Evolutionary conservation across 192 early-diverging fungal species (phyloP), one percentile per base, ranked within the genome.

Genomic region (Coemansia pectinata): DNA sequence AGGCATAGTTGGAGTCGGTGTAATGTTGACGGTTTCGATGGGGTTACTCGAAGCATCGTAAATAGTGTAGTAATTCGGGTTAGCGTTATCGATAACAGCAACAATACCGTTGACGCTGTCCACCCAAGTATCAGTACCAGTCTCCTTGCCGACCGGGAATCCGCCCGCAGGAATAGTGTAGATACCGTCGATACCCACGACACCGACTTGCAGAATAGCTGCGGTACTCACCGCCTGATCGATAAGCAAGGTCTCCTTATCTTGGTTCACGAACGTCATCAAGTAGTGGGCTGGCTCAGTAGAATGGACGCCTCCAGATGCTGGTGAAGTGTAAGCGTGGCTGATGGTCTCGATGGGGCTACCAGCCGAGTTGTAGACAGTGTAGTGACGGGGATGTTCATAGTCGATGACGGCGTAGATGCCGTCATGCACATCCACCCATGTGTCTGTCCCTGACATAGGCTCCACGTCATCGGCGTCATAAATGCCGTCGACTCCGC

Each of bases 401-500:
- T 75, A 68, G 52, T 80, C 78, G 27, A 80, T 72, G n/a, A 80
- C 66, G 0, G 67, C 78, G 9, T 80, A 40, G 36, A 70, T 29
- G 3, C 78, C 73, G 31, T 80, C 63, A 21, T 72, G 67, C 6
- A 69, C 59, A 44, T 80, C 70, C 5, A 69, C 70, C 78, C 78
- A 80, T 0, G 78, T 80, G 15, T 72, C 66, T 1, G 52, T 75
- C 1, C 77, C 72, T 17, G 61, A 55, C 1, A 40, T 64, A 11
- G 59, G 17, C 23, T 52, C 42, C 14, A 57, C 34, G 38, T 69
- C 72, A 11, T 62, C 15, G 12, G 45, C 50, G n/a, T 65, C 31
- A 66, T 79, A 79, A 14, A 79, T 73, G 19, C 77, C 77, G 38
- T 79, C 77, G 1, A 68, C 57, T 4, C 72, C 77, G 0, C 57